These are phyloP conservation scores for Cystofilobasidium capitatum DNA, from an alignment of 768 basidiomycete genomes.

Conservation along the genomic window DNA sequence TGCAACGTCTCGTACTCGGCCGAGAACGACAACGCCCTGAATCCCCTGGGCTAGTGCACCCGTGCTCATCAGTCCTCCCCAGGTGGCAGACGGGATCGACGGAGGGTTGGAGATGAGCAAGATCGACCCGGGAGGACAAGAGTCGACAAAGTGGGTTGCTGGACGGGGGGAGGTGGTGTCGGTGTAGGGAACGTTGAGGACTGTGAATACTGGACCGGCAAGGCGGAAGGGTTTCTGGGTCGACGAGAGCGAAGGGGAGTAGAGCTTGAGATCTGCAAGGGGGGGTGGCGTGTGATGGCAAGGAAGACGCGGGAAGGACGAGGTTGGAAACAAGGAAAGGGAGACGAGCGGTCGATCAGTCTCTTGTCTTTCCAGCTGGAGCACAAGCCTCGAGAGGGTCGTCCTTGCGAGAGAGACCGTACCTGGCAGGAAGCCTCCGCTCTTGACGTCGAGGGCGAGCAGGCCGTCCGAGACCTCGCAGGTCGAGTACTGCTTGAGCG, in stretches of 20 bases:
- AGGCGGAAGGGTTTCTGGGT: background rate
- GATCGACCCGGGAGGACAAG: conserved; percentile 1
- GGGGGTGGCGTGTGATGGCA: background rate
- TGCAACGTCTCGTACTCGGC: conserved; percentile 15
- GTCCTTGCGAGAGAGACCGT: background rate
- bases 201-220: conserved; percentile 14
- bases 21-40: conserved; percentile 19
- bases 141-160: conserved; percentile 16
- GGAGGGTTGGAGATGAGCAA: conserved; percentile 8
- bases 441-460: conserved; percentile 3
- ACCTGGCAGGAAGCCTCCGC: conserved; percentile 22
- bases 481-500: background rate
- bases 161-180: background rate
- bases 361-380: no score
- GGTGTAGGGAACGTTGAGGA: background rate
- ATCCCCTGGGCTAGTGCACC: conserved; percentile 4
- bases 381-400: no score
- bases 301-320: background rate
- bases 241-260: background rate
- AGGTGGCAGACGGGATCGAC: background rate
- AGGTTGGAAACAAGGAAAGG: no score
- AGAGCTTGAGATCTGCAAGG: conserved; percentile 15
- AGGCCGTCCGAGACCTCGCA: conserved; percentile 26
- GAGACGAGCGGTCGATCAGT: background rate
- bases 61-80: conserved; percentile 20